Base-by-base conservation (phyloP, 2,329 filamentous ascomycete genomes). In the Botrytis paeoniae region DNA sequence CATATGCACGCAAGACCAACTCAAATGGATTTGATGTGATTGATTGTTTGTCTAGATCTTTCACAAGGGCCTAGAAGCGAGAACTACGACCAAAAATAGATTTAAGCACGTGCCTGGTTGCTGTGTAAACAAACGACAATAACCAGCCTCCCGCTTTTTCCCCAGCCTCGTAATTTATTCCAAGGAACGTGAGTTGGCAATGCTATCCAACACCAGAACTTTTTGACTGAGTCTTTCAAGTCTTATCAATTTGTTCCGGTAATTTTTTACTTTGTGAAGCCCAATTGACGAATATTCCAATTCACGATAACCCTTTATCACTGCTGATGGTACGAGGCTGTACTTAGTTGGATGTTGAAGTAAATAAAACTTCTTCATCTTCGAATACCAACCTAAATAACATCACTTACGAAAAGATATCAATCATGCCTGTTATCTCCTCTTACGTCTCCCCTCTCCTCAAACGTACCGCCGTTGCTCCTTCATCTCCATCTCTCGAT, bases 341-440 rank as follows among this genome's bases (percentile, higher is more conserved):
- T 12, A 51, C 45, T 70, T 62, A 41, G 69, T 51, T 71, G 59
- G 69, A 70, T 70, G 68, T 61, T n/a, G 54, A 69, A 63, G 69
- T 70, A 41, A 54, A 64, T n/a, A 51, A 10, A 71, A 64, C 61
- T 65, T 18, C 43, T 54, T 22, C 65, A 57, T 71, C 69, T 57
- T 68, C 45, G n/a, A 35, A 35, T 29, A 43, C 18, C 62, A 41
- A 45, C 20, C 2, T n/a, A 22, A 65, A 8, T 12, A 2, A 25
- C 59, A 25, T 32, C 18, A 37, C 10, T 18, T 9, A 25, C 54
- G 14, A 35, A 37, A 51, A 54, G 10, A n/a, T 29, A 71, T 66
- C 60, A 60, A 77, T 69, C 63, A 80, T 80, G 79, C 78, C 79
- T 60, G 78, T 78, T 35, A 71, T 80, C n/a, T 75, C 75, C 59